Evolutionary conservation across 2,329 filamentous ascomycete species (phyloP).

Genomic region (Hirsutella rhossiliensis): DNA sequence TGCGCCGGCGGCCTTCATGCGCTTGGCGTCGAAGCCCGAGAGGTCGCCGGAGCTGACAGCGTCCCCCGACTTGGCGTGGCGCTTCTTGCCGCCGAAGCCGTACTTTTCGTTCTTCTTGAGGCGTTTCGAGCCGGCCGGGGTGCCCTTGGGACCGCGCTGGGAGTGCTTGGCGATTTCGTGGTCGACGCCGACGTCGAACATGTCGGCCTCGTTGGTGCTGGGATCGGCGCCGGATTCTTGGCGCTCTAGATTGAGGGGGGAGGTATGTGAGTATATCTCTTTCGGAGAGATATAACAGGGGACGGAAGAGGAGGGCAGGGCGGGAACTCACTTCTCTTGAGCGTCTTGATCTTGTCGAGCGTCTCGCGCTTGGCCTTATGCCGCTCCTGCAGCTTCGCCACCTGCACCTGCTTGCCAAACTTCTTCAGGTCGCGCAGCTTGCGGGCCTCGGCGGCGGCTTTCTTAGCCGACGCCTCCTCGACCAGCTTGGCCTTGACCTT

Average conservation of each 20-base stretch:
- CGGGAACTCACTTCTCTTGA: slow-evolving; percentile 81
- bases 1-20: slow-evolving; percentile 55
- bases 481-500: slow-evolving; percentile 89
- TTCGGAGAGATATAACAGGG: not conserved
- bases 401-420: slow-evolving; percentile 96
- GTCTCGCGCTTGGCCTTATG: slow-evolving; percentile 87
- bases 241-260: slow-evolving; percentile 52
- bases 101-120: slow-evolving; percentile 92
- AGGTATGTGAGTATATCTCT: not conserved
- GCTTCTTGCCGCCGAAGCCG: slow-evolving; percentile 94
- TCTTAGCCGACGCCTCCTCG: slow-evolving; percentile 84
- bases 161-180: slow-evolving; percentile 37
- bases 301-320: not conserved
- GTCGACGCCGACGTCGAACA: slow-evolving; percentile 87
- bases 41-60: slow-evolving; percentile 72
- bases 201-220: slow-evolving; percentile 65
- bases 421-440: slow-evolving; percentile 95
- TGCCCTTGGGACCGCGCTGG: slow-evolving; percentile 25
- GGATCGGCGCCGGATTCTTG: slow-evolving; percentile 53
- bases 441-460: slow-evolving; percentile 81
- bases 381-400: slow-evolving; percentile 89
- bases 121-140: slow-evolving; percentile 46
- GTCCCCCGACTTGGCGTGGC: slow-evolving; percentile 81
- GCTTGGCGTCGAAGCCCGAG: slow-evolving; percentile 66
- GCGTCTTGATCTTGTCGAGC: slow-evolving; percentile 83